Base-by-base conservation (phyloP, 257 asterid species). In the Solanum sejunctum region DNA sequence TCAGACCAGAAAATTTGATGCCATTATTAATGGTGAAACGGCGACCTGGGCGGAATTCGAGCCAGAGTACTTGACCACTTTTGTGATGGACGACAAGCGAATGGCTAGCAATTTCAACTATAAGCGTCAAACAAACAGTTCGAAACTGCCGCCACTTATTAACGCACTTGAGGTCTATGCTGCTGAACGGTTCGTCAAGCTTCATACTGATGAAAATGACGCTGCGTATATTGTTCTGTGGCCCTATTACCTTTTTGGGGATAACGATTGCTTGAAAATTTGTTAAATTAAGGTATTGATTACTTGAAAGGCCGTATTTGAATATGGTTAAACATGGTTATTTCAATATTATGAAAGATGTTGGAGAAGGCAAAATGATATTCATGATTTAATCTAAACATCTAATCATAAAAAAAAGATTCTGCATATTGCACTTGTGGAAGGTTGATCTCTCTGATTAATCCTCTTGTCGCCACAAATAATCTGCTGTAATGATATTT, bases 81-180 rank as follows among this genome's bases (percentile, higher is more conserved):
- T 3, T 47, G 56, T 84, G 6, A 3, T 83, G 17, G 20, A 23
- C 3, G 45, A 69, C 1, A 0, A 2, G 23, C 2, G 71, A 4
- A 5, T 64, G 66, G 73, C 17, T 8, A 70, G 12, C 80, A 26
- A 2, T 8, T 88, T 82, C 36, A 2, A 51, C 20, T 54, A 12
- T 52, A 39, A 86, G 1, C 58, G 12, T 15, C 61, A 3, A 45
- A 63, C 79, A 5, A 39, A 12, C 15, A 85, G 66, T 18, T 87
- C 88, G 0, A 72, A 63, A 43, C 83, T 85, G 58, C 92, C 90
- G 2, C 87, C 90, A 2, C 43, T 88, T 52, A 60, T 91, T 60
- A 89, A 91, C 47, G 93, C 90, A 0, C 0, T 84, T 41, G 92
- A 91, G 86, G 18, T 66, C 45, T 91, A 84, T 52, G 52, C 72